phyloP scores from a whole-genome alignment of 768 basidiomycete genomes.

The Leucogyrophana mollusca region DNA sequence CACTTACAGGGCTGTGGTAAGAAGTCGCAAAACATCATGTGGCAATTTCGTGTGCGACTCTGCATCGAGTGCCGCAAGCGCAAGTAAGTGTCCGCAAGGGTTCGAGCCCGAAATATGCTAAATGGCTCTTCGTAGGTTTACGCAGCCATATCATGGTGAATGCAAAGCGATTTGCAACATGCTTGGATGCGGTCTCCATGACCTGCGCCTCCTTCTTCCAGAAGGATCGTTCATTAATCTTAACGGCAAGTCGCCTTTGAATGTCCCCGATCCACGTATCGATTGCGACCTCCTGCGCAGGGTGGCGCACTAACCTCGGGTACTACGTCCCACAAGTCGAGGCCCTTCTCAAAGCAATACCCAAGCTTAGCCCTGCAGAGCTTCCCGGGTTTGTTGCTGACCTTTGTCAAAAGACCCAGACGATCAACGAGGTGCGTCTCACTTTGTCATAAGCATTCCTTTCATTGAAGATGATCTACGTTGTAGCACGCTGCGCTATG shows the following conservation, averaged over 20 bases:
- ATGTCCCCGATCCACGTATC: no score
- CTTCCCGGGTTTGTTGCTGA: slow-evolving; percentile 19
- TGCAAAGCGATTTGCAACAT: no score
- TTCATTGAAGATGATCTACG: slow-evolving; percentile 7
- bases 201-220: no score
- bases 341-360: slow-evolving; percentile 13
- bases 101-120: no score
- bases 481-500: slow-evolving; percentile 23
- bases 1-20: slow-evolving; percentile 20
- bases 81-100: slow-evolving; percentile 12
- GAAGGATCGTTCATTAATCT: no score
- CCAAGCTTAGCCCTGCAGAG: slow-evolving; percentile 9
- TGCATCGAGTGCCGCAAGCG: slow-evolving; percentile 26
- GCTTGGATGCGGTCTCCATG: no score
- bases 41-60: slow-evolving; percentile 32
- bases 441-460: not conserved
- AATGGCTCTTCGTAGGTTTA: no score
- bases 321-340: slow-evolving; percentile 9
- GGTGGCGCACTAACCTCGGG: no score
- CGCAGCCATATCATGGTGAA: no score
- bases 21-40: slow-evolving; percentile 25
- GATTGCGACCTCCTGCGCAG: no score
- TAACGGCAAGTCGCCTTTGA: no score
- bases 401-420: slow-evolving; percentile 8
- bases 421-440: slow-evolving; percentile 11